Conservation (phyloP, 2,329 filamentous ascomycete genomes). For the Trichoderma breve region DNA sequence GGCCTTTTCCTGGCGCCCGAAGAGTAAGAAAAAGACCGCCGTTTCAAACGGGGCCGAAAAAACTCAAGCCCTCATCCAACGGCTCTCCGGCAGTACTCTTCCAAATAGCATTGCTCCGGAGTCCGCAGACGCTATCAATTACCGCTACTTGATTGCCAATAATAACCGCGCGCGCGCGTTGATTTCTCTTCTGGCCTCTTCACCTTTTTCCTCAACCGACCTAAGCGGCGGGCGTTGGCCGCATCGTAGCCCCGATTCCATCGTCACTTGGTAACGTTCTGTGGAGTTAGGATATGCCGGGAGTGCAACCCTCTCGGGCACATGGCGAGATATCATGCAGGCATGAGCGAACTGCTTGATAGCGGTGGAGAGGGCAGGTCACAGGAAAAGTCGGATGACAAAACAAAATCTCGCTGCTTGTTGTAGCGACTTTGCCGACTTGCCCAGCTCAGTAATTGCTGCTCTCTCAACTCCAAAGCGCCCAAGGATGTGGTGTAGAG, state of each 20-base stretch:
- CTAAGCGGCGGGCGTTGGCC: not conserved
- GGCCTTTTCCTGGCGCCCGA: conserved; percentile 3
- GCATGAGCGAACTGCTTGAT: conserved; percentile 9
- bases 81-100: conserved; percentile 8
- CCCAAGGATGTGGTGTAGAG: not conserved
- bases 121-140: not conserved
- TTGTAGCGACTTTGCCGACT: not conserved
- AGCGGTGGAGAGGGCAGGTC: conserved; percentile 5
- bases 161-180: not conserved
- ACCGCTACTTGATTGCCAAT: not conserved
- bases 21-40: not conserved
- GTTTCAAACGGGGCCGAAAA: conserved; percentile 5
- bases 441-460: not conserved
- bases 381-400: not conserved
- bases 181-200: not conserved
- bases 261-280: not conserved
- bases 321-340: not conserved
- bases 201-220: not conserved
- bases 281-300: not conserved
- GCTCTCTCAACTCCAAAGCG: not conserved
- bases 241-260: not conserved
- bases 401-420: not conserved
- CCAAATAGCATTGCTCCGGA: not conserved
- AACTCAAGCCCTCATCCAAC: not conserved
- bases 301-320: not conserved